These are phyloP conservation scores for Fusarium sterilihyphosum DNA, from an alignment of 2,329 filamentous ascomycete species.

Conservation along the genomic window DNA sequence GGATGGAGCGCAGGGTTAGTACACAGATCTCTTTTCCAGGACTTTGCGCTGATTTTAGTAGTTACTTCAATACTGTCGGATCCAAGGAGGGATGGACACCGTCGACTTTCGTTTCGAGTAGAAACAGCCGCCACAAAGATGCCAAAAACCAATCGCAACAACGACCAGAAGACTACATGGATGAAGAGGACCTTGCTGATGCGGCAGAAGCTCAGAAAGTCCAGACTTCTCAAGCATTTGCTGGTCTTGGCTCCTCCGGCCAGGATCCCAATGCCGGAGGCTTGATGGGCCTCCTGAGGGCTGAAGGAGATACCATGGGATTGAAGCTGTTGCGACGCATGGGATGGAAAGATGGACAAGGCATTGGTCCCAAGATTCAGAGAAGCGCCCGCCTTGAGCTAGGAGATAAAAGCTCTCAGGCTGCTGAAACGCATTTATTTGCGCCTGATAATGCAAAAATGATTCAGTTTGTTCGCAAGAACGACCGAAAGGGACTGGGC, in stretches of 20 bases:
- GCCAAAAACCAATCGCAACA: constrained; percentile 66
- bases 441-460: constrained; percentile 82
- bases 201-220: constrained; percentile 80
- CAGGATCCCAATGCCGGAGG: constrained; percentile 62
- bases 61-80: constrained; percentile 97
- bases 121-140: constrained; percentile 79
- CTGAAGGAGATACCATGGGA: constrained; percentile 85
- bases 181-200: constrained; percentile 93
- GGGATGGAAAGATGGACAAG: constrained; percentile 96
- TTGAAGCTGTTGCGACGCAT: constrained; percentile 86
- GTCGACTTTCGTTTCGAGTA: constrained; percentile 89
- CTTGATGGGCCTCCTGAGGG: constrained; percentile 77
- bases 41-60: constrained; percentile 48
- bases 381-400: constrained; percentile 74
- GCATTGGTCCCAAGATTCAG: constrained; percentile 86
- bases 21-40: background rate
- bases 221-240: constrained; percentile 77
- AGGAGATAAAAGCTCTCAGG: constrained; percentile 50
- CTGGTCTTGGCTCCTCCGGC: constrained; percentile 76
- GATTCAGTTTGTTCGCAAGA: constrained; percentile 72
- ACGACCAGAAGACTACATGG: constrained; percentile 92
- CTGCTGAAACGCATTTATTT: constrained; percentile 74
- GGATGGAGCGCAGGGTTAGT: constrained; percentile 94
- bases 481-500: constrained; percentile 76
- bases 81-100: constrained; percentile 99